phyloP scores from a whole-genome alignment of 2,329 filamentous ascomycete species.

The Leptographium wingfieldii region DNA sequence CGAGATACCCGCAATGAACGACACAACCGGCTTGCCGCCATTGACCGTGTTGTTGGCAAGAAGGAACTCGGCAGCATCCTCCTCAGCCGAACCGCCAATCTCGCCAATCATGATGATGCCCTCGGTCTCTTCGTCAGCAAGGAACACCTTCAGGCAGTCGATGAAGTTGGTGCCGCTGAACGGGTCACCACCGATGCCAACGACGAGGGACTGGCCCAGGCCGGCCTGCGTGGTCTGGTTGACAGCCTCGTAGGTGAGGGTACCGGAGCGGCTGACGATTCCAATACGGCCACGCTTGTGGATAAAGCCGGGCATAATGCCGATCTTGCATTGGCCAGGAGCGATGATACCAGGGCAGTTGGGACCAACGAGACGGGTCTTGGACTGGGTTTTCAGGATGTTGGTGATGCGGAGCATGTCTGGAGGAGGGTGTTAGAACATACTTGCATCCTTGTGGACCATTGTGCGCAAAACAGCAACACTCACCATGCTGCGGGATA shows the following conservation, averaged over 20 bases:
- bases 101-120: conserved; percentile 99
- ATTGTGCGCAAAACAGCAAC: background rate
- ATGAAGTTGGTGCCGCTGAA: conserved; percentile 99
- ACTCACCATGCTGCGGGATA: conserved; percentile 86
- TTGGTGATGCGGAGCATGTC: conserved; percentile 99
- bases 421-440: conserved; percentile 21
- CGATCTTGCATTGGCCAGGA: conserved; percentile 96
- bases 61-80: conserved; percentile 95
- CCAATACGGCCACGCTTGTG: conserved; percentile 98
- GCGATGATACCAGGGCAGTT: conserved; percentile 98
- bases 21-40: conserved; percentile 82
- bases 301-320: conserved; percentile 99
- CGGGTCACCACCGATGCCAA: conserved; percentile 96
- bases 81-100: conserved; percentile 94
- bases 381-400: conserved; percentile 94
- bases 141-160: conserved; percentile 95
- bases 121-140: conserved; percentile 90
- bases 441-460: background rate
- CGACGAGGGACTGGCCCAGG: conserved; percentile 93
- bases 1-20: conserved; percentile 97
- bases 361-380: conserved; percentile 91
- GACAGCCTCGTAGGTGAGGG: conserved; percentile 97
- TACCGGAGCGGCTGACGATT: conserved; percentile 96
- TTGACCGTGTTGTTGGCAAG: conserved; percentile 81
- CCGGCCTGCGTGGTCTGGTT: conserved; percentile 98